These are phyloP conservation scores for Pythium inflatum DNA, from an alignment of 352 stramenopile genomes.

Conservation along the genomic window DNA sequence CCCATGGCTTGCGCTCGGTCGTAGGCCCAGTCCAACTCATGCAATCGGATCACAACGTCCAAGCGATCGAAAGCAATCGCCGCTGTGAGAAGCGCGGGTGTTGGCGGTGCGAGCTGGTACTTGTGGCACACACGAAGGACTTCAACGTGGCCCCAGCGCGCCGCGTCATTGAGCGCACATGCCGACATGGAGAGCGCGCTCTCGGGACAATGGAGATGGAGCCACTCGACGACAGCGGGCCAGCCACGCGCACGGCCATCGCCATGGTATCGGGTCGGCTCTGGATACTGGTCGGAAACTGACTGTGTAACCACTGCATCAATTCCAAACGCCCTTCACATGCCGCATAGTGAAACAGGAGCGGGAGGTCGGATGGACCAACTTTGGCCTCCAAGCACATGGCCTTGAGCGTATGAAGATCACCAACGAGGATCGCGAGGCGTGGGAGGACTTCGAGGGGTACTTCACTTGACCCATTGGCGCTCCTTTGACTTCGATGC, in stretches of 20 bases:
- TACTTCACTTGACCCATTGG: not conserved
- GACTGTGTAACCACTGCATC: conserved; percentile 15
- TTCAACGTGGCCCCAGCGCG: conserved; percentile 15
- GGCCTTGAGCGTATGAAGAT: not conserved
- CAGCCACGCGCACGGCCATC: conserved; percentile 22
- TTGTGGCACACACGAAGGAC: conserved; percentile 15
- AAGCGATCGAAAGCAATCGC: not conserved
- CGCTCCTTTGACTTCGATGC: too few relatives aligned
- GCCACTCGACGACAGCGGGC: conserved; percentile 20
- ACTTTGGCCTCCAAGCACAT: not conserved
- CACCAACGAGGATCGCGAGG: conserved; percentile 13
- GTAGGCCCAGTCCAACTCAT: not conserved
- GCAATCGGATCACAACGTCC: not conserved
- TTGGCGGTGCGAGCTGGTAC: not conserved
- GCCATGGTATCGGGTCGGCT: conserved; percentile 20
- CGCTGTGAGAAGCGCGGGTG: not conserved
- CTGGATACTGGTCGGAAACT: not conserved
- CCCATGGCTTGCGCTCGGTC: not conserved
- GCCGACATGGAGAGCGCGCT: not conserved
- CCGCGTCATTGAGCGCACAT: conserved; percentile 1
- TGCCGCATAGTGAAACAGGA: conserved; percentile 9
- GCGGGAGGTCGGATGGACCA: not conserved
- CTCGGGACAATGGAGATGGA: conserved; percentile 5
- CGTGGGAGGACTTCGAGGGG: not conserved
- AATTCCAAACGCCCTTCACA: conserved; percentile 18